Evolutionary conservation across 352 stramenopile genomes (phyloP), one percentile per base, ranked within the genome.

Genomic region (Pythium brachiatum): DNA sequence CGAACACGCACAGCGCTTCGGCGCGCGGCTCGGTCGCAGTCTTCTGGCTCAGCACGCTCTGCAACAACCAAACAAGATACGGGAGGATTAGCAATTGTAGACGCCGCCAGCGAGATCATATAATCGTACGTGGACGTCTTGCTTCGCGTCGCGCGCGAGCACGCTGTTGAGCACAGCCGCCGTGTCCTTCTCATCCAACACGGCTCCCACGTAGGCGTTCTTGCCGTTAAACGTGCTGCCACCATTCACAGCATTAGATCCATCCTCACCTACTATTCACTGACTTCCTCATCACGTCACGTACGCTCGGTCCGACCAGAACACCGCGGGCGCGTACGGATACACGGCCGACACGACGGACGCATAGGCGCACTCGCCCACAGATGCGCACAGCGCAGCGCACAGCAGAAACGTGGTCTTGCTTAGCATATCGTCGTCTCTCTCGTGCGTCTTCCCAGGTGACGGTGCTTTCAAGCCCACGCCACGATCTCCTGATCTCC

Each of bases 231-330:
- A 86, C 12, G 78, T 77, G 21, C 82, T 91, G 47, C 15, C 41
- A 15, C 20, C 38, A 44, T 5, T 23, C 16, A 21, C 20, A 44
- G 23, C 16, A 26, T 23, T 44, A 54, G 18, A 44, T 23, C 27
- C 21, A 27, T n/a, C 36, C 16, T 3, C 34, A 18, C 29, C 16
- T 12, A 26, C 32, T 32, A 5, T 34, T 53, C 23, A 36, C 15
- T 9, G 1, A 52, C 15, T 48, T 3, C 11, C 39, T 53, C 32
- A 16, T n/a, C 15, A 29, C 38, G 2, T 20, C 38, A 89, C 81
- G 61, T 66, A 92, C 83, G 78, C 59, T 56, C 71, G 74, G 52
- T 85, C 41, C 6, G 83, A 92, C 83, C 83, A 92, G 59, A 92
- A 64, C 12, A 90, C 46, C 8, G 89, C 65, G 32, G 83, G 83